Percentiles rank a stretch among this genome's conserved stretches.
Evolutionary conservation across 495 filamentous ascomycete genomes (phyloP).

Genomic region (Cercophora scortea): DNA sequence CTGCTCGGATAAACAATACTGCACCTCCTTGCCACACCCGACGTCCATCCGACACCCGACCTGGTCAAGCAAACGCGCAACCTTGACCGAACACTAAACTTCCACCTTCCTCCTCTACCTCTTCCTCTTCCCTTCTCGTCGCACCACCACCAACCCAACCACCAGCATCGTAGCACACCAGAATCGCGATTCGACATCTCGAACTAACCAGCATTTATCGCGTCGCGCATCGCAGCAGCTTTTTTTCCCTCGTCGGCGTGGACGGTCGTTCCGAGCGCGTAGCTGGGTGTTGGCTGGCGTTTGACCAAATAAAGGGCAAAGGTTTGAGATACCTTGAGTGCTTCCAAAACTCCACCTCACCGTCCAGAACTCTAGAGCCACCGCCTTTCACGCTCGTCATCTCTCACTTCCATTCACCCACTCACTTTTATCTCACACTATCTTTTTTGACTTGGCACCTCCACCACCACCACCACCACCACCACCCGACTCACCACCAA

Average conservation of each 20-base stretch:
- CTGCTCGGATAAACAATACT: background rate
- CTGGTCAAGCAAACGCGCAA: background rate
- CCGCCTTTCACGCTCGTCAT: conserved; percentile 11
- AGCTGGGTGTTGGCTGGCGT: conserved; percentile 13
- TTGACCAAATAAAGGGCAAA: conserved; percentile 19
- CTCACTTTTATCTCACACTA: background rate
- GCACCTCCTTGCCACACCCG: background rate
- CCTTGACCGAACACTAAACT: background rate
- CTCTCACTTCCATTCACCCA: conserved; percentile 3
- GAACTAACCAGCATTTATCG: background rate
- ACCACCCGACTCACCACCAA: conserved; percentile 7
- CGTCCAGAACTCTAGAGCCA: no score
- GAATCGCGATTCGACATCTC: no score
- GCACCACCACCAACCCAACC: background rate
- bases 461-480: background rate
- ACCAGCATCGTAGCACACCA: background rate
- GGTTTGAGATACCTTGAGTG: conserved; percentile 29
- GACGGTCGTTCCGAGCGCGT: background rate
- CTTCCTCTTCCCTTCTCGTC: background rate
- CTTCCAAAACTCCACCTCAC: conserved; percentile 9
- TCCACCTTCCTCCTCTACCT: background rate
- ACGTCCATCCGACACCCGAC: background rate
- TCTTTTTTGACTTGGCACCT: conserved; percentile 2
- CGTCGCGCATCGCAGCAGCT: no score
- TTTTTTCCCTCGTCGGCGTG: no score